Evolutionary conservation across 2,329 filamentous ascomycete species (phyloP).

Genomic region (Stemphylium lycopersici): DNA sequence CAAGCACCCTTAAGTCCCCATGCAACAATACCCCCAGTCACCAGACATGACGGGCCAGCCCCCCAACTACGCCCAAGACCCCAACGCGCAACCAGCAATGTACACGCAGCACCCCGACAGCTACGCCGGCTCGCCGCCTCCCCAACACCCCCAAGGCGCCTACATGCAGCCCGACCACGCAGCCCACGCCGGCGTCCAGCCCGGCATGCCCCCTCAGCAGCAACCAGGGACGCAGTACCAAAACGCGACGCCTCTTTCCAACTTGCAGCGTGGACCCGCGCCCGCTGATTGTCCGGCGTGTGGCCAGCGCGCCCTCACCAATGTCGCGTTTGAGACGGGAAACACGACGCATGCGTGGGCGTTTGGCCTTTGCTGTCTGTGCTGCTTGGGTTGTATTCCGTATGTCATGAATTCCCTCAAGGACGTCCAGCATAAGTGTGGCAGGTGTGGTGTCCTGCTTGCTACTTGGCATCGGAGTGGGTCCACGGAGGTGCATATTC

Average conservation of each 20-base stretch:
- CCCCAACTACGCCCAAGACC: slow-evolving; percentile 43
- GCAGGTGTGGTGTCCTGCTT: slow-evolving; percentile 53
- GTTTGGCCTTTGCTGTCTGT: slow-evolving; percentile 51
- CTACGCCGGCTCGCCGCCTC: slow-evolving; percentile 27
- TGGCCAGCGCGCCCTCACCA: slow-evolving; percentile 50
- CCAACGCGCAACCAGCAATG: slow-evolving; percentile 27
- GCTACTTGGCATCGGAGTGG: slow-evolving; percentile 59
- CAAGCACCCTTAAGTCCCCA: slow-evolving; percentile 35
- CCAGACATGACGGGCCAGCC: slow-evolving; percentile 36
- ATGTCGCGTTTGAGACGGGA: slow-evolving; percentile 42
- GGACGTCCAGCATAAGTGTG: slow-evolving; percentile 57
- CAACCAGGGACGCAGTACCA: slow-evolving; percentile 44
- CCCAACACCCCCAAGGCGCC: slow-evolving; percentile 28
- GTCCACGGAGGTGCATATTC: slow-evolving; percentile 53
- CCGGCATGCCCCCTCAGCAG: slow-evolving; percentile 45
- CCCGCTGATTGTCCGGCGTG: slow-evolving; percentile 58
- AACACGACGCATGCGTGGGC: slow-evolving; percentile 56
- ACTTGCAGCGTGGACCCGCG: slow-evolving; percentile 43
- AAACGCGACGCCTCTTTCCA: slow-evolving; percentile 44
- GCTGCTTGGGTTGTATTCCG: slow-evolving; percentile 56
- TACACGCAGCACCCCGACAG: slow-evolving; percentile 27
- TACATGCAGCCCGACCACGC: slow-evolving; percentile 21
- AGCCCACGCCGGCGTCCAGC: slow-evolving; percentile 15
- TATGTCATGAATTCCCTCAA: slow-evolving; percentile 57
- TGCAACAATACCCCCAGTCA: slow-evolving; percentile 47